A percentile compares a stretch with the other conserved stretches of the same genome.
phyloP scores from a whole-genome alignment of 1,284 basidiomycete species.

The Puccinia polysora region DNA sequence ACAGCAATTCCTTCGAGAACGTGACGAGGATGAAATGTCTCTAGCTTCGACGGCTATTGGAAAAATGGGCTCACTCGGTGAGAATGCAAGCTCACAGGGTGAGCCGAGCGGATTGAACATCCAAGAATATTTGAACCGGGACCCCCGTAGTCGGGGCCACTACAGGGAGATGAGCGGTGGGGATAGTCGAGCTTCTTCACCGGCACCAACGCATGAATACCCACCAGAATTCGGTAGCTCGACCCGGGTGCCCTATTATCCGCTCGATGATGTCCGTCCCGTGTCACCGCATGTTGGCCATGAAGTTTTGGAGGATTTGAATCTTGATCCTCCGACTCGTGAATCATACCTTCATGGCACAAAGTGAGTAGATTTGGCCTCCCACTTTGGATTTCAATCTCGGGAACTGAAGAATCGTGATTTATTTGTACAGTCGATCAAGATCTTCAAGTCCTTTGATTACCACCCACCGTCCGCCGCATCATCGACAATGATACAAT shows the following conservation, averaged over 20 bases:
- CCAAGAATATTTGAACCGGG: slow-evolving; percentile 25
- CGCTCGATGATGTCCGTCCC: neutral
- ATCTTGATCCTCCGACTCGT: neutral
- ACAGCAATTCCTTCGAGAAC: slow-evolving; percentile 49
- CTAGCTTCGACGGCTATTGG: slow-evolving; percentile 44
- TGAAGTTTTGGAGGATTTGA: neutral
- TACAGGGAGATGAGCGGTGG: neutral
- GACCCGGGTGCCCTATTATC: neutral
- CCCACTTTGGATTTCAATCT: neutral
- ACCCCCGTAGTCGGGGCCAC: slow-evolving; percentile 1
- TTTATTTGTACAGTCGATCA: slow-evolving; percentile 8
- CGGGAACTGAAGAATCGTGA: neutral
- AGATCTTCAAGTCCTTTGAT: slow-evolving; percentile 28
- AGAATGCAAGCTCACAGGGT: neutral
- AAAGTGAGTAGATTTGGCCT: neutral
- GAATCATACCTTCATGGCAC: neutral
- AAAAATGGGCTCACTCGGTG: neutral
- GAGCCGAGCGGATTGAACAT: slow-evolving; percentile 10
- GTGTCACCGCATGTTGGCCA: neutral
- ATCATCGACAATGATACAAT: no score
- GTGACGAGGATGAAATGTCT: slow-evolving; percentile 50
- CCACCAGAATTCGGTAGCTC: slow-evolving; percentile 15
- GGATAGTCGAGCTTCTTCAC: slow-evolving; percentile 8
- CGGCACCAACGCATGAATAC: slow-evolving; percentile 17
- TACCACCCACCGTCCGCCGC: neutral